Evolutionary conservation across 306 rosid species (phyloP), one percentile per base, ranked within the genome.

Genomic region (Spatholobus suberectus): DNA sequence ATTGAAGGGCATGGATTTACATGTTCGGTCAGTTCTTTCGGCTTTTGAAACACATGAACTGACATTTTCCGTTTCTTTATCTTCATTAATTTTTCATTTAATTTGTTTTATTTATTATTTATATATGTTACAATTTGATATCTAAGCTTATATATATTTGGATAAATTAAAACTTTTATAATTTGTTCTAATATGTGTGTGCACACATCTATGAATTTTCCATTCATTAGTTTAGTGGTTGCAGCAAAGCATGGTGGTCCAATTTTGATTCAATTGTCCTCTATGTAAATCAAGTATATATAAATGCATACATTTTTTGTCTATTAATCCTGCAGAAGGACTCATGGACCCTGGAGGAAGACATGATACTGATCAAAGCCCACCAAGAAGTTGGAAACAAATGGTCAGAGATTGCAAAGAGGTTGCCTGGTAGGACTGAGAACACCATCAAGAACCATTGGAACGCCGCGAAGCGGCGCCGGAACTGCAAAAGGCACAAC

Each of bases 401-500:
- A 17, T 93, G 97, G 97, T 90, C 94, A 0, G 90, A 90, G 70
- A 93, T 93, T 8, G 91, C 97, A 0, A 87, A 70, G 37, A 70
- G 77, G 24, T 11, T 91, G 20, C 89, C 90, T 0, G 94, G 91
- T 0, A 59, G 97, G 20, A 83, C 90, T 0, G 97, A 93, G 23
- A 93, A 91, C 85, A 79, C 88, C 1, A 85, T 91, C 4, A 93
- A 93, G 75, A 93, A 93, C 40, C 96, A 87, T 40, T 91, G 93
- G 96, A 91, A 91, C 18, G 85, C 91, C 17, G 87, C 91, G 0
- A 91, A 90, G 81, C 65, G 95, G 0, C 81, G 90, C 63, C 87
- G 65, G 2, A 73, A 69, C 4, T 49, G 20, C 18, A 89, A 87
- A 73, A 88, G 20, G 46, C 18, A 0, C 0, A 86, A 34, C 57